Evolutionary conservation across 2,329 filamentous ascomycete species (phyloP).

Genomic region (Neonectria faginata): DNA sequence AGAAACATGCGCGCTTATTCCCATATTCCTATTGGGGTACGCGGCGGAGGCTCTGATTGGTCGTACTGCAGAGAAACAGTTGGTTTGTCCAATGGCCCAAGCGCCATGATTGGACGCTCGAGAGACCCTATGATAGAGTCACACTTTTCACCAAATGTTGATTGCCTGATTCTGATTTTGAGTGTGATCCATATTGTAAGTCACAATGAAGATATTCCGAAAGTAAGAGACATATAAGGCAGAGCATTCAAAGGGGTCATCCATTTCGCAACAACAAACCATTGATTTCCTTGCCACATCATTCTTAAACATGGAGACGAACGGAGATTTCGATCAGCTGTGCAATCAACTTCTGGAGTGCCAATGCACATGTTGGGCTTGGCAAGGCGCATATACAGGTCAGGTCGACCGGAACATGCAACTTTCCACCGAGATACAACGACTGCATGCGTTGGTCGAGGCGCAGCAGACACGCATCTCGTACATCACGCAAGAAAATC

Average conservation of each 20-base stretch:
- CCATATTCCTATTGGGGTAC: background rate
- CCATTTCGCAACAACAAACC: background rate
- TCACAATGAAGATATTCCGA: background rate
- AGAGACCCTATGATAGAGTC: background rate
- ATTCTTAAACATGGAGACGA: background rate
- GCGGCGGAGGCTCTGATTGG: background rate
- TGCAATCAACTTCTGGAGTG: background rate
- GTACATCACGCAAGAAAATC: background rate
- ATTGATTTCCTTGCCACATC: background rate
- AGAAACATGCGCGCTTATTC: background rate
- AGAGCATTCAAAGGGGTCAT: background rate
- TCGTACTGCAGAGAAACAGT: background rate
- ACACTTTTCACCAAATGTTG: background rate
- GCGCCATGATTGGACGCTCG: background rate
- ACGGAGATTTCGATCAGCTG: background rate
- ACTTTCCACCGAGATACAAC: background rate
- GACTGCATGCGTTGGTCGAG: background rate
- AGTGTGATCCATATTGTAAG: background rate
- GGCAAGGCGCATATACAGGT: background rate
- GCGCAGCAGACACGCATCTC: background rate
- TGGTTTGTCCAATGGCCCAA: background rate
- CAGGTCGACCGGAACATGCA: background rate
- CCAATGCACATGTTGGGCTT: background rate
- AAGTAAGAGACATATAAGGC: slow-evolving; percentile 1
- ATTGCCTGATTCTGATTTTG: background rate